Evolutionary conservation across 148 eudicot species (phyloP), one percentile per base, ranked within the genome.

Genomic region (Tetragonia tetragonoides): DNA sequence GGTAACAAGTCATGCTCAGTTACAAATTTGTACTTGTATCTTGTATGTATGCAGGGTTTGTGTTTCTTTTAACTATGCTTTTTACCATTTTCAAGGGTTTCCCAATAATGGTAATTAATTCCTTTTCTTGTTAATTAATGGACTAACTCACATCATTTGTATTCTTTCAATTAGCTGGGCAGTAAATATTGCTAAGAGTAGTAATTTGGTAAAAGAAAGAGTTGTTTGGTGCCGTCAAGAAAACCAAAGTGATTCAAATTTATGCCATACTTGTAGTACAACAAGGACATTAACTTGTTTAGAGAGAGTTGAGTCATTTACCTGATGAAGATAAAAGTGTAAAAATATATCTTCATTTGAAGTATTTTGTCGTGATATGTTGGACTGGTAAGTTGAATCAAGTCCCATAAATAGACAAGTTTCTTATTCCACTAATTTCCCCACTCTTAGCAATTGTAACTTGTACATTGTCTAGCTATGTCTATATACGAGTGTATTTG

Each of bases 181-280:
- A 64, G 68, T 46, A 46, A 46, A 46, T 46, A 5, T 46, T 46
- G 10, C 49, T 75, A 75, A 64, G 68, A 40, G 51, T n/a, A 76
- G 60, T 65, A 49, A 17, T 24, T 7, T 47, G 69, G 28, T 66
- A 38, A 49, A 64, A 65, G 20, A 24, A 49, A 76, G 56, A 54
- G 16, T 65, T 49, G 54, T 65, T 66, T 65, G 8, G 37, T 65
- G 78, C 12, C 72, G 78, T 76, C 46, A 65, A 76, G 71, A 49
- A 76, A 76, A 14, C 47, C 28, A 73, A 73, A 7, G 34, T 7
- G 24, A 28, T 72, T 53, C 16, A 73, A 41, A 44, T 20, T 44
- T 17, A 46, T 68, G 14, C 46, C 40, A 12, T 75, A 65, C 34
- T 76, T 34, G 4, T 64, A 75, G 4, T 64, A 75, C 53, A 51